A percentile compares a stretch with the other conserved stretches of the same genome.
Evolutionary conservation across 176 grass and related monocot genomes (phyloP).

Genomic region (Lolium perenne): DNA sequence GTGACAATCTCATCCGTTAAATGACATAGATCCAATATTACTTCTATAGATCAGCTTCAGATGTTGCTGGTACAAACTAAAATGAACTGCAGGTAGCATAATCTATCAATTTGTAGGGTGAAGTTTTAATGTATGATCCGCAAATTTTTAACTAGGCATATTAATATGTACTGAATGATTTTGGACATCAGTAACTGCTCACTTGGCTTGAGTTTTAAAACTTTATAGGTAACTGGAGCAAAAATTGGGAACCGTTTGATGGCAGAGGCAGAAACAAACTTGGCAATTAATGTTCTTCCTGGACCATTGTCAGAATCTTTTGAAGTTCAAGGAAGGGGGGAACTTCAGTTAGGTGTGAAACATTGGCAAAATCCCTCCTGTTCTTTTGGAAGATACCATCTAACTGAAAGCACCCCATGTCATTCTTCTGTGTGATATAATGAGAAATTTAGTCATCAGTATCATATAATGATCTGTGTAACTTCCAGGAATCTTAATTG

Average conservation of each 20-base stretch:
- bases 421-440: background rate
- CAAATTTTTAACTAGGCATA: background rate
- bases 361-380: conserved; percentile 16
- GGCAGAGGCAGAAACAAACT: conserved; percentile 96
- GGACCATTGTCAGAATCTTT: conserved; percentile 93
- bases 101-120: conserved; percentile 35
- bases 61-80: background rate
- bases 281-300: conserved; percentile 99
- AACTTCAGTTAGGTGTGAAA: conserved; percentile 96
- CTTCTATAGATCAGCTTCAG: conserved; percentile 1
- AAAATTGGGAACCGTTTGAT: conserved; percentile 92
- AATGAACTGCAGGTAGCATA: conserved; percentile 14
- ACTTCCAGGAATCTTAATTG: conserved; percentile 93
- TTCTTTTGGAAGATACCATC: conserved; percentile 31
- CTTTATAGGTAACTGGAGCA: conserved; percentile 84
- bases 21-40: conserved; percentile 5
- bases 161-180: conserved; percentile 31
- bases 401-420: background rate
- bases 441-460: conserved; percentile 27
- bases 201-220: conserved; percentile 21
- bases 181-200: conserved; percentile 3
- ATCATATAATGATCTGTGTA: conserved; percentile 28
- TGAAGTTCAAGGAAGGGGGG: conserved; percentile 99
- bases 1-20: conserved; percentile 13
- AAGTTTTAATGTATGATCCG: conserved; percentile 8